Base-by-base conservation (phyloP, 148 eudicot genomes). In the Arctostaphylos glauca region DNA sequence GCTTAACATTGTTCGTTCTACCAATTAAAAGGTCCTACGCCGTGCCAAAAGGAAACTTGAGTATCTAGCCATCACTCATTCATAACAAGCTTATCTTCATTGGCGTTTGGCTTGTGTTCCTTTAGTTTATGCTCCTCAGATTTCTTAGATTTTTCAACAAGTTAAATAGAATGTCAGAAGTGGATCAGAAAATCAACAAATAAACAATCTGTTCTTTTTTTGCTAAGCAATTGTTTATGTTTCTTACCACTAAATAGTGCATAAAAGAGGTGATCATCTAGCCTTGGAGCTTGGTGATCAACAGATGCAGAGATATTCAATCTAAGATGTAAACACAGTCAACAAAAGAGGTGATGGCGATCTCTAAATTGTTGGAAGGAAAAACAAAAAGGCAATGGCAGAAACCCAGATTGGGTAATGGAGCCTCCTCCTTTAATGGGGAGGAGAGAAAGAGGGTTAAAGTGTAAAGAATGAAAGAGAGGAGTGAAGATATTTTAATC, bases 21-120 rank as follows among this genome's bases (percentile, higher is more conserved):
- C n/a, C 10, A 21, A 23, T 19, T 18, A 52, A 76, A 55, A 48
- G 21, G 58, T 49, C 66, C 80, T 79, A 66, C 41, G 68, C 76
- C 53, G 31, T 79, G 70, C 55, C 47, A 64, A 18, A 23, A 25
- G 23, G 70, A 64, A 66, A 53, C 44, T 46, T 41, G 18, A 18
- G 54, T n/a, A 18, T 38, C 5, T 3, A 52, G 64, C 77, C 47
- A 19, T 86, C 83, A 96, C 85, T 96, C 98, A 2, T 81, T 93
- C 99, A 96, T 96, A 60, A 94, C 95, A 71, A 98, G 99, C 85
- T 96, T 96, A 80, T 96, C 94, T 89, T 96, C 99, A 41, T 67
- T 96, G 59, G 97, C 98, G 81, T 96, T 96, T 7, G 94, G 92
- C 89, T 62, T 96, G 74, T 91, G 98, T 55, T 92, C 97, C 91